Evolutionary conservation across 1,139 yeast species (phyloP).

Genomic region (Nakaseomyces glabratus): DNA sequence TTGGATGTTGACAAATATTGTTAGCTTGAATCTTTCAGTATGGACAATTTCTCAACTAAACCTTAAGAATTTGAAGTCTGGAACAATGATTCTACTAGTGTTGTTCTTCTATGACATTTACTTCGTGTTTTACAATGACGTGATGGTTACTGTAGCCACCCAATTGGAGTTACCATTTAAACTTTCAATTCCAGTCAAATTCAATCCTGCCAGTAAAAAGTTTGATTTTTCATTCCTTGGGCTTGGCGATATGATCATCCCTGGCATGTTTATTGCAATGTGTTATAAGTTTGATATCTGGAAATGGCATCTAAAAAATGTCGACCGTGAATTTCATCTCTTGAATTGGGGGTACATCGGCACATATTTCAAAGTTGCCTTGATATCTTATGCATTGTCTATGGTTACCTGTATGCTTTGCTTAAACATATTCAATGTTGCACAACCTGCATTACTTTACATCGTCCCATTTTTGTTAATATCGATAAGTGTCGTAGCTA

Average conservation of each 20-base stretch:
- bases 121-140: slow-evolving; percentile 55
- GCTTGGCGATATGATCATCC: slow-evolving; percentile 40
- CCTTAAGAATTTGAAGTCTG: slow-evolving; percentile 40
- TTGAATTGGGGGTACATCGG: slow-evolving; percentile 19
- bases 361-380: slow-evolving; percentile 14
- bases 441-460: slow-evolving; percentile 63
- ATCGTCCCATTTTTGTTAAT: slow-evolving; percentile 45
- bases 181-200: slow-evolving; percentile 17
- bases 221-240: slow-evolving; percentile 33
- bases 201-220: slow-evolving; percentile 9
- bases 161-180: slow-evolving; percentile 43
- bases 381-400: slow-evolving; percentile 37
- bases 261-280: slow-evolving; percentile 21
- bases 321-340: slow-evolving; percentile 21
- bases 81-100: slow-evolving; percentile 38
- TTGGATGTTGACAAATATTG: slow-evolving; percentile 18
- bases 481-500: slow-evolving; percentile 32
- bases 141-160: slow-evolving; percentile 58
- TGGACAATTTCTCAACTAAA: slow-evolving; percentile 17
- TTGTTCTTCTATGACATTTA: slow-evolving; percentile 55
- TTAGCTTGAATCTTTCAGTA: slow-evolving; percentile 19
- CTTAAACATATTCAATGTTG: slow-evolving; percentile 35
- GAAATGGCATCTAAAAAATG: slow-evolving; percentile 19
- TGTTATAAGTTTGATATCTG: slow-evolving; percentile 25
- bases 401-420: slow-evolving; percentile 38